Conservation (phyloP, 2,329 filamentous ascomycete genomes). For the Penicillium sp. region DNA sequence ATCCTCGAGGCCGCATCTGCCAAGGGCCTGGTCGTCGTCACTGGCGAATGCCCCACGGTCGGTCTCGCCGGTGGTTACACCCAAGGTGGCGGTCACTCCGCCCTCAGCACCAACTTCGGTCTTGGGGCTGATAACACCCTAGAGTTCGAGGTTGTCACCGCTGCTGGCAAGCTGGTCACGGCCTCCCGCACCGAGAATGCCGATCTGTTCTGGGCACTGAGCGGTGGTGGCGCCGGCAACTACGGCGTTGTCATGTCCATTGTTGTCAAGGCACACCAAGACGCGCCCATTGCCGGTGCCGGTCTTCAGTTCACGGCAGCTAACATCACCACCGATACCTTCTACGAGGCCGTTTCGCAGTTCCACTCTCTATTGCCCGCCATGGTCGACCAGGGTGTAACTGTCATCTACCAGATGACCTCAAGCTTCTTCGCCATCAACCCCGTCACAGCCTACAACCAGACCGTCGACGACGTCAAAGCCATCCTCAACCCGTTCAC, state of each 20-base stretch:
- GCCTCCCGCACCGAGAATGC: slow-evolving; percentile 16
- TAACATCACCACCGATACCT: slow-evolving; percentile 45
- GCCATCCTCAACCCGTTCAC: slow-evolving; percentile 49
- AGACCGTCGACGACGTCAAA: slow-evolving; percentile 47
- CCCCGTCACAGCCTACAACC: slow-evolving; percentile 51
- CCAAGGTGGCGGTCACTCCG: slow-evolving; percentile 61
- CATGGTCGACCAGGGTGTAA: slow-evolving; percentile 53
- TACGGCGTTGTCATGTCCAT: slow-evolving; percentile 59
- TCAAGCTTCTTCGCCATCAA: slow-evolving; percentile 50
- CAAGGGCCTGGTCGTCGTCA: slow-evolving; percentile 53
- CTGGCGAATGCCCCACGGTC: slow-evolving; percentile 57
- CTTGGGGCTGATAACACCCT: slow-evolving; percentile 62
- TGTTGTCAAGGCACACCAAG: slow-evolving; percentile 54
- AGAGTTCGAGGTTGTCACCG: slow-evolving; percentile 57
- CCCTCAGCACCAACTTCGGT: slow-evolving; percentile 55
- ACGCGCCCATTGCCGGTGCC: slow-evolving; percentile 46
- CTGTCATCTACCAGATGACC: slow-evolving; percentile 53
- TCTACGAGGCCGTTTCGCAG: slow-evolving; percentile 53
- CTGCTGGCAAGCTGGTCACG: slow-evolving; percentile 22
- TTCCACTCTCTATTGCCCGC: slow-evolving; percentile 52
- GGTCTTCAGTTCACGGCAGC: slow-evolving; percentile 44
- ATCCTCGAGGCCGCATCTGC: slow-evolving; percentile 50
- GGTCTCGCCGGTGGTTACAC: slow-evolving; percentile 61
- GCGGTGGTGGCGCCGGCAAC: slow-evolving; percentile 51
- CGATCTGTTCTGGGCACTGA: slow-evolving; percentile 25